These are phyloP conservation scores for Cercospora canescens DNA, from an alignment of 2,329 filamentous ascomycete species.

Conservation along the genomic window DNA sequence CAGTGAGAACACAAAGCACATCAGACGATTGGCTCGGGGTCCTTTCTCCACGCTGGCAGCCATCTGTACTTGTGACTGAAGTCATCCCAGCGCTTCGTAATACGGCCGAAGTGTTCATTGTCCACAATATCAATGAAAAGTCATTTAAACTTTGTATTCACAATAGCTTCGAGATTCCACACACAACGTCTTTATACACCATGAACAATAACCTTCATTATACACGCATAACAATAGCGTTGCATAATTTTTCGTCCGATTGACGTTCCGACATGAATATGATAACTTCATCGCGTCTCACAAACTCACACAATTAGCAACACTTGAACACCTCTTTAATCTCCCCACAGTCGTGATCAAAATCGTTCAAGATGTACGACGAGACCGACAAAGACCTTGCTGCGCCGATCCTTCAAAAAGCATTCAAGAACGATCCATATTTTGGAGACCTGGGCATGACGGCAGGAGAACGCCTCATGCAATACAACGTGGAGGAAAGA, in stretches of 20 bases:
- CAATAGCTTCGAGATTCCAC: neutral
- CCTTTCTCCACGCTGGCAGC: no score
- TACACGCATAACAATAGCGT: no score
- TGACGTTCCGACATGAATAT: no score
- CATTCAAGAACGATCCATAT: neutral
- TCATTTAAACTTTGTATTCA: neutral
- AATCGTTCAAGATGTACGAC: neutral
- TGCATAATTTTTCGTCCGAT: no score
- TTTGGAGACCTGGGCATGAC: neutral
- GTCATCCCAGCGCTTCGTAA: neutral
- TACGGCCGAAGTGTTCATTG: neutral
- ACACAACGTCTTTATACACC: no score
- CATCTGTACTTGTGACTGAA: neutral
- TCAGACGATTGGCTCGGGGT: no score
- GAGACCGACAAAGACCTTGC: neutral
- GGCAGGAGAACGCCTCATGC: neutral
- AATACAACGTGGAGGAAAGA: neutral
- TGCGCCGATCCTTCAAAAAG: neutral
- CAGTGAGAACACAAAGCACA: no score
- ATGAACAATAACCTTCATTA: no score
- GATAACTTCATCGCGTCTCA: no score
- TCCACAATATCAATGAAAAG: neutral
- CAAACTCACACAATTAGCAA: no score
- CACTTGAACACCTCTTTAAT: neutral
- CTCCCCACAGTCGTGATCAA: neutral